A percentile compares a stretch with the other conserved stretches of the same genome.
Evolutionary conservation across 352 stramenopile species (phyloP).

Genomic region (Pythium inflatum): DNA sequence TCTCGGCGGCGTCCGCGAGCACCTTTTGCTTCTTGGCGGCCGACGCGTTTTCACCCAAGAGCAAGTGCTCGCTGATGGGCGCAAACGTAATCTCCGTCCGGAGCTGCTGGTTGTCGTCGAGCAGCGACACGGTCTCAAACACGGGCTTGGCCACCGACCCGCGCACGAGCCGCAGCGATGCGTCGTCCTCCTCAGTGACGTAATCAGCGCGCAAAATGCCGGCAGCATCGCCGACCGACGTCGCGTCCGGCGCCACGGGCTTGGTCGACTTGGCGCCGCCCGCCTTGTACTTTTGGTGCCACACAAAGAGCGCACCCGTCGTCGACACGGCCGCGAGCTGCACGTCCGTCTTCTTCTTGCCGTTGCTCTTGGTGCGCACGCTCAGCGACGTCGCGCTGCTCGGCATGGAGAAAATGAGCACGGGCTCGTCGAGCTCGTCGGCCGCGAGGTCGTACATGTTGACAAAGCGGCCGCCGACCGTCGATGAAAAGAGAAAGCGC

Average conservation of each 20-base stretch:
- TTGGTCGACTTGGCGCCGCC: conserved; percentile 61
- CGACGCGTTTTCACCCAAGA: conserved; percentile 52
- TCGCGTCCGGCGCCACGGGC: conserved; percentile 57
- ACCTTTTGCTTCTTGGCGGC: conserved; percentile 70
- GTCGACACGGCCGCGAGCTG: conserved; percentile 61
- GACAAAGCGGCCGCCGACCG: conserved; percentile 73
- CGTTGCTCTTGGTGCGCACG: conserved; percentile 39
- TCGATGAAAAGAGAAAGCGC: conserved; percentile 77
- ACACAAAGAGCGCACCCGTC: conserved; percentile 73
- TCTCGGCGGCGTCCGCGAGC: conserved; percentile 38
- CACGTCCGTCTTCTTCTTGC: conserved; percentile 74
- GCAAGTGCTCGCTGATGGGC: conserved; percentile 64
- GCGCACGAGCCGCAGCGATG: conserved; percentile 60
- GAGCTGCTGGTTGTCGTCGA: conserved; percentile 69
- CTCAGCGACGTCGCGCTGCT: conserved; percentile 59
- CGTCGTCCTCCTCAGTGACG: conserved; percentile 34
- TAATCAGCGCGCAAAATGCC: conserved; percentile 54
- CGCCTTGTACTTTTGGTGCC: conserved; percentile 70
- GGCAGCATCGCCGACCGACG: conserved; percentile 44
- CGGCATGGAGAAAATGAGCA: conserved; percentile 76
- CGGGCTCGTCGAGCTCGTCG: conserved; percentile 64
- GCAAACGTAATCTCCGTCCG: conserved; percentile 58
- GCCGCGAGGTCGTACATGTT: conserved; percentile 83
- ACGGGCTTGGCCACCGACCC: conserved; percentile 76
- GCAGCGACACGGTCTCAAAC: conserved; percentile 67